These are phyloP conservation scores for Alternaria sp. DNA, from an alignment of 2,329 filamentous ascomycete genomes.

Conservation along the genomic window DNA sequence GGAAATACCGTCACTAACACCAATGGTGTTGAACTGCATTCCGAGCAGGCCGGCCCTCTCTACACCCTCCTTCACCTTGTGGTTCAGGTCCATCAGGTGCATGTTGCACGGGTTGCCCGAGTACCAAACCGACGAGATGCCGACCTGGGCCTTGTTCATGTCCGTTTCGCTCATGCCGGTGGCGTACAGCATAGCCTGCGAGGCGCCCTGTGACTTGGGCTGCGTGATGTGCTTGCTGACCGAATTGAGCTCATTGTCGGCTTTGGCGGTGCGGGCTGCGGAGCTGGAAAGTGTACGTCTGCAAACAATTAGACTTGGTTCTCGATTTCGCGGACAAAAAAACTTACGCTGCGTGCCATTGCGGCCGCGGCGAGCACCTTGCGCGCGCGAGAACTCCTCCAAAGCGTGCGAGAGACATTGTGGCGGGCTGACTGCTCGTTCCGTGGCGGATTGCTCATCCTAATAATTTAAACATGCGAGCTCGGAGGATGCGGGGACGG, in stretches of 20 bases:
- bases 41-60: slow-evolving; percentile 82
- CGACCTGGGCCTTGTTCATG: slow-evolving; percentile 96
- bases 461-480: slow-evolving; percentile 41
- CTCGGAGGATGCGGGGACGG: slow-evolving; percentile 31
- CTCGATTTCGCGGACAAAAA: neutral
- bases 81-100: slow-evolving; percentile 91
- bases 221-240: slow-evolving; percentile 88
- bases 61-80: slow-evolving; percentile 77
- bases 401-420: slow-evolving; percentile 48
- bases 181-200: slow-evolving; percentile 98
- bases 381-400: slow-evolving; percentile 46
- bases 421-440: slow-evolving; percentile 33
- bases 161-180: slow-evolving; percentile 87
- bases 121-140: slow-evolving; percentile 98
- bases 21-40: slow-evolving; percentile 99
- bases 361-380: slow-evolving; percentile 39
- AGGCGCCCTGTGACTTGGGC: slow-evolving; percentile 97
- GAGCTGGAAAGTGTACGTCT: slow-evolving; percentile 50
- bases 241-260: slow-evolving; percentile 69
- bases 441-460: slow-evolving; percentile 11
- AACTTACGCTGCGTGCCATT: slow-evolving; percentile 47
- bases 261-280: slow-evolving; percentile 38
- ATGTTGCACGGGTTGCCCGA: slow-evolving; percentile 99
- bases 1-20: slow-evolving; percentile 95
- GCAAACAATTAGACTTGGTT: slow-evolving; percentile 25